phyloP scores from a whole-genome alignment of 1,284 basidiomycete genomes.

The Cutaneotrichosporon sp. region DNA sequence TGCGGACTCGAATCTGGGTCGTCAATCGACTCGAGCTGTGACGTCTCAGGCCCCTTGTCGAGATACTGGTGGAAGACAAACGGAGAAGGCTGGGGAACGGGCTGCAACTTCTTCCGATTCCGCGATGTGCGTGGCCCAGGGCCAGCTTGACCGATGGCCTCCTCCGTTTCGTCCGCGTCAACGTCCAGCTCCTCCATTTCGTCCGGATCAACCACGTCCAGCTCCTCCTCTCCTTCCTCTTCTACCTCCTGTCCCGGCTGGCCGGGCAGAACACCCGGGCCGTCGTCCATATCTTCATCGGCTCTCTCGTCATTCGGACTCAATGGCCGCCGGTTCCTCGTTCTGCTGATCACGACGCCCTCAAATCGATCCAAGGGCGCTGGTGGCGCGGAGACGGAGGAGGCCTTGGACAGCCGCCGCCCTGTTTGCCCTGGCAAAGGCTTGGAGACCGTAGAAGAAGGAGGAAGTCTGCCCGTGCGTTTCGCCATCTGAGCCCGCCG shows the following conservation, averaged over 20 bases:
- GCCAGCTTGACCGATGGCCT: conserved; percentile 4
- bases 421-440: too few species aligned
- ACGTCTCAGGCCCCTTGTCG: neutral
- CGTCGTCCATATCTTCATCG: too few species aligned
- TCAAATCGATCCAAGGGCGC: too few species aligned
- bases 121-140: conserved; percentile 13
- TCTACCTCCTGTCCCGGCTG: neutral
- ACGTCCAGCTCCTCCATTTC: neutral
- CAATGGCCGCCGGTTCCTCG: too few species aligned
- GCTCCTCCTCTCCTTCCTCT: conserved; percentile 2
- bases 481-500: too few species aligned
- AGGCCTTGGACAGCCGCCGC: too few species aligned
- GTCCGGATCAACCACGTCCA: too few species aligned
- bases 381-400: too few species aligned
- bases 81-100: conserved; percentile 17
- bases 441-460: too few species aligned
- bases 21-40: conserved; percentile 6
- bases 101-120: conserved; percentile 2
- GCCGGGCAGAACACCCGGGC: too few species aligned
- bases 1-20: conserved; percentile 7
- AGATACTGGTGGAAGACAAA: conserved; percentile 8
- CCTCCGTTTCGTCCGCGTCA: neutral
- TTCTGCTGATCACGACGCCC: too few species aligned
- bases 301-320: too few species aligned
- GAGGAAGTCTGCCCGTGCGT: neutral